These are phyloP conservation scores for Macrophomina tecta DNA, from an alignment of 2,329 filamentous ascomycete species.

Conservation along the genomic window DNA sequence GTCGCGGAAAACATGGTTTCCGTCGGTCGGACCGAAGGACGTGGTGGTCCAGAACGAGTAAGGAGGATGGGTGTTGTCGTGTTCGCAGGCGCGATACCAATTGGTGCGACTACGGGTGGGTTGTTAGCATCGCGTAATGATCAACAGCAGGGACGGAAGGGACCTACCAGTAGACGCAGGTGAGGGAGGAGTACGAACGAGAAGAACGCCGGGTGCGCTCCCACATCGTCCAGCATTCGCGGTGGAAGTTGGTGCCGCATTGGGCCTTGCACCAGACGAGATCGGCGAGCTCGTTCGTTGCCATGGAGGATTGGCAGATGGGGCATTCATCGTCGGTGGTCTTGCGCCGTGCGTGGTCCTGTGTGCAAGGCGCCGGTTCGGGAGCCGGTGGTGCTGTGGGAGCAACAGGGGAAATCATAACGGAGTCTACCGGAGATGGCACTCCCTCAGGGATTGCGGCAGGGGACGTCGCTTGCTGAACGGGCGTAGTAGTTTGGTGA, in stretches of 20 bases:
- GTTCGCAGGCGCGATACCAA: not conserved
- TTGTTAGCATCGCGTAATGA: not conserved
- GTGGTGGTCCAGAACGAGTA: not conserved
- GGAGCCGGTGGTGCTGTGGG: not conserved
- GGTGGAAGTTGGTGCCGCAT: slow-evolving; percentile 69
- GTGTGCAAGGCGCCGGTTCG: not conserved
- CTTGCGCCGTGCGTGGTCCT: slow-evolving; percentile 3
- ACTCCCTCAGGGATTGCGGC: not conserved
- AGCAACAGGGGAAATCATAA: not conserved
- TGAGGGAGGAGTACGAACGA: not conserved
- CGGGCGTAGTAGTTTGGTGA: not conserved
- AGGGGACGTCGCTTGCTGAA: not conserved
- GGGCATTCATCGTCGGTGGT: slow-evolving; percentile 60
- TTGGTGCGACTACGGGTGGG: not conserved
- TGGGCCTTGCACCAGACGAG: slow-evolving; percentile 62
- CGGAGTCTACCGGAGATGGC: not conserved
- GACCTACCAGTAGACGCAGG: slow-evolving; percentile 9
- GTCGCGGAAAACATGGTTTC: too few species aligned
- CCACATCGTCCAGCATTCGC: slow-evolving; percentile 63
- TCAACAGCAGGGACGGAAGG: too few species aligned
- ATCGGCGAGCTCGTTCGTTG: slow-evolving; percentile 35
- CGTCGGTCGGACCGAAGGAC: too few species aligned
- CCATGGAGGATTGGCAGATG: slow-evolving; percentile 64
- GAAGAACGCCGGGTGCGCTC: not conserved
- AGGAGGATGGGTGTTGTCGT: not conserved